Percentiles rank a stretch among this genome's conserved stretches.
These are phyloP conservation scores for Nannochloris sp. DNA, from an alignment of 139 green algal species.

Conservation along the genomic window DNA sequence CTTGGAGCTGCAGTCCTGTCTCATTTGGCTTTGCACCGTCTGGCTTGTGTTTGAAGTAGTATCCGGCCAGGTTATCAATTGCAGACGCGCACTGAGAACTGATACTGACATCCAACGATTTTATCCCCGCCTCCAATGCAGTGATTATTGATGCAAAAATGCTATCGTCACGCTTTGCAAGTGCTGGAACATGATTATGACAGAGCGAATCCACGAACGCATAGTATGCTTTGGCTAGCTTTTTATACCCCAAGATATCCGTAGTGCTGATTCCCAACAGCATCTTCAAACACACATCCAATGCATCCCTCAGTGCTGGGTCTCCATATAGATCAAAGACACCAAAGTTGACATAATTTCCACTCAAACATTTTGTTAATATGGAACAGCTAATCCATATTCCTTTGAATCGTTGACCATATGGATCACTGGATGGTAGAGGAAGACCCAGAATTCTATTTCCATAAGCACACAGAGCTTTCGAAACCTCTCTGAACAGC, in stretches of 20 bases:
- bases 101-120: conserved; percentile 69
- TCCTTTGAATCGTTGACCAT: conserved; percentile 85
- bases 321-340: conserved; percentile 98
- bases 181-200: conserved; percentile 54
- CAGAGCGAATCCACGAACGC: conserved; percentile 83
- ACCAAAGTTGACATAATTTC: conserved; percentile 98
- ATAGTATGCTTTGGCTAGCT: conserved; percentile 77
- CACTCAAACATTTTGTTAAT: conserved; percentile 71
- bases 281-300: conserved; percentile 82
- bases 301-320: conserved; percentile 78
- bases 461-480: conserved; percentile 76
- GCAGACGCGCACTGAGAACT: conserved; percentile 74
- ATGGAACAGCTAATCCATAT: conserved; percentile 84
- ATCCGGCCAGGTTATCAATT: conserved; percentile 85
- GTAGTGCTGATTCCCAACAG: conserved; percentile 54
- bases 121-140: conserved; percentile 75
- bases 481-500: conserved; percentile 71
- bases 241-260: conserved; percentile 72
- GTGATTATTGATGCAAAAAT: conserved; percentile 83
- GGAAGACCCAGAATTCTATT: conserved; percentile 40
- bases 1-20: conserved; percentile 41
- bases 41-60: conserved; percentile 60
- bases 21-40: conserved; percentile 23
- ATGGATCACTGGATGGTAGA: conserved; percentile 39
- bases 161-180: conserved; percentile 49